Evolutionary conservation across 768 basidiomycete genomes (phyloP), one percentile per base, ranked within the genome.

Genomic region (Mycena belliarum): DNA sequence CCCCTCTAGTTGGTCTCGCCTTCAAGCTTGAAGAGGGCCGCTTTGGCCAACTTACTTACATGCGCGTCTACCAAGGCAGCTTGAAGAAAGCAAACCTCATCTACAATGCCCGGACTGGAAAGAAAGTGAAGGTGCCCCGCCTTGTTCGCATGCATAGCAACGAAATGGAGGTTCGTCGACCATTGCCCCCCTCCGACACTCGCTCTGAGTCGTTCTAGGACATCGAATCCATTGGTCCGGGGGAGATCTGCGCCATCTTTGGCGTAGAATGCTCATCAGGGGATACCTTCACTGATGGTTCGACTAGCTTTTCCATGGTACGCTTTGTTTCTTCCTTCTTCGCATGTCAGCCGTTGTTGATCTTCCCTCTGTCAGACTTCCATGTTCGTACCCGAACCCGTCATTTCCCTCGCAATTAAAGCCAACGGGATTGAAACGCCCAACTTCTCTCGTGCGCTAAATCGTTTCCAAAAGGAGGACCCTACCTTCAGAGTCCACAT

Each of bases 181-280:
- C 12, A 52, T n/a, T 47, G 11, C 44, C 25, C 25, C 44, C 25
- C 25, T n/a, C 26, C 24, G 5, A 24, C 3, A 6, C 32, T 32
- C 38, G 21, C 14, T 20, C 54, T 24, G 40, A 43, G 42, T n/a
- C 29, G 4, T 24, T 18, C 6, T 61, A 93, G 92, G 96, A 99
- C 66, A 88, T 99, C 55, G 89, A 94, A 45, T 83, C 85, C 10
- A 90, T 99, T 65, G 94, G 94, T 0, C 95, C 96, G 26, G 97
- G 97, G 55, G 97, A 99, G 80, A 99, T 99, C 62, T 98, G 97
- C 69, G 97, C 97, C 47, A 97, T 97, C 73, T 99, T 99, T 66
- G 97, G 97, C 66, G 93, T 99, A 29, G 97, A 99, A 64, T 99
- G 97, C 69, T 93, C 95, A 0, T 91, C 93, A 16, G 96, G 97